These are phyloP conservation scores for Linnemannia elongata DNA, from an alignment of 192 early-diverging fungal species.

Conservation along the genomic window DNA sequence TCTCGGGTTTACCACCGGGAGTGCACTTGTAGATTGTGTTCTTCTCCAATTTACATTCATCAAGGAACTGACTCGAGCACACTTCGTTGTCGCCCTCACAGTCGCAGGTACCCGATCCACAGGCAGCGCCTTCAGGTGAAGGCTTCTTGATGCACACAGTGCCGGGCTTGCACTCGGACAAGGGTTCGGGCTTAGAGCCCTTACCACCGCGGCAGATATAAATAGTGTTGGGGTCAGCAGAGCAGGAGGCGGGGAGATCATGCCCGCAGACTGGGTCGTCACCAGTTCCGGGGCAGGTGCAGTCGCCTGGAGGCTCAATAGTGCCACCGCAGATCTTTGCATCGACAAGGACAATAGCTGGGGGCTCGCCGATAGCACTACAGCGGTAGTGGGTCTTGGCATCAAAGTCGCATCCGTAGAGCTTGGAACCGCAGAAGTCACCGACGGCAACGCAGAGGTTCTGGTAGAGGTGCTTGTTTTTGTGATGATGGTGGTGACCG, in stretches of 20 bases:
- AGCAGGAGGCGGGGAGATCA: background rate
- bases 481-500: background rate
- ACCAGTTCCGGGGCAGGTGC: background rate
- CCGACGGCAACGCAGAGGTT: slow-evolving; percentile 19
- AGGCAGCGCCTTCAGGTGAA: background rate
- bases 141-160: background rate
- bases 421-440: slow-evolving; percentile 10
- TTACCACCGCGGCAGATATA: slow-evolving; percentile 1
- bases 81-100: no score
- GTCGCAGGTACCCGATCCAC: no score
- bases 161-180: background rate
- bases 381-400: background rate
- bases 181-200: background rate
- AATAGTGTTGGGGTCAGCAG: background rate
- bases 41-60: no score
- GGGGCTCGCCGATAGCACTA: background rate
- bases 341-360: background rate
- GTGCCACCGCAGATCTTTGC: background rate
- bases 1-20: no score
- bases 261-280: background rate
- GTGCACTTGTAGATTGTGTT: no score
- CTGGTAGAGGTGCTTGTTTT: slow-evolving; percentile 3
- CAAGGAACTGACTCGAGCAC: no score
- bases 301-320: background rate
- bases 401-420: slow-evolving; percentile 18